Evolutionary conservation across 768 basidiomycete genomes (phyloP).

Genomic region (Dentipellis fragilis): DNA sequence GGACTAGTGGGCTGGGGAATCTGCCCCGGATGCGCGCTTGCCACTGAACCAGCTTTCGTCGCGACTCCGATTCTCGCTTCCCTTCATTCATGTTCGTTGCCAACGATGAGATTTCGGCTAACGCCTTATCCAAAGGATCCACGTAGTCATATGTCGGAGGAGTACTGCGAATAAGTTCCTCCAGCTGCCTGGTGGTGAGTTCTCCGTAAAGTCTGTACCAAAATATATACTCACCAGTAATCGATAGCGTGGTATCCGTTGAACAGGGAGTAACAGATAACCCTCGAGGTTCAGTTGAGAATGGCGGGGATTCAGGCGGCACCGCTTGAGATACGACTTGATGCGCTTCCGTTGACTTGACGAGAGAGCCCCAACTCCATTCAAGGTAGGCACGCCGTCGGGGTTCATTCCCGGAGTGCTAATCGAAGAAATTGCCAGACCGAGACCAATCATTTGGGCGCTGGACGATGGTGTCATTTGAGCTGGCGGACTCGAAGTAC

Average conservation of each 20-base stretch:
- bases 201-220: background rate
- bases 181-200: conserved; percentile 40
- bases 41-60: conserved; percentile 86
- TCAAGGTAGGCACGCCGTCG: conserved; percentile 23
- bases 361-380: conserved; percentile 47
- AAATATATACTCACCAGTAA: conserved; percentile 56
- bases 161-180: conserved; percentile 77
- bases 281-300: conserved; percentile 92
- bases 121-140: conserved; percentile 76
- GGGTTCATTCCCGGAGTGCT: conserved; percentile 35
- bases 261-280: conserved; percentile 89
- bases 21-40: conserved; percentile 81
- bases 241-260: conserved; percentile 95
- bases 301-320: conserved; percentile 80
- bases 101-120: conserved; percentile 78
- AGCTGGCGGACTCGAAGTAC: conserved; percentile 29
- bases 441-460: conserved; percentile 54
- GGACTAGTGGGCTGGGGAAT: conserved; percentile 95
- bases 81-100: conserved; percentile 98
- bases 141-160: conserved; percentile 68
- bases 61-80: conserved; percentile 89
- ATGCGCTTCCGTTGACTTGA: conserved; percentile 83
- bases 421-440: conserved; percentile 43
- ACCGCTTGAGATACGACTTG: conserved; percentile 81
- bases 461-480: conserved; percentile 51